phyloP scores from a whole-genome alignment of 352 stramenopile species.

The Phytophthora nicotianae region DNA sequence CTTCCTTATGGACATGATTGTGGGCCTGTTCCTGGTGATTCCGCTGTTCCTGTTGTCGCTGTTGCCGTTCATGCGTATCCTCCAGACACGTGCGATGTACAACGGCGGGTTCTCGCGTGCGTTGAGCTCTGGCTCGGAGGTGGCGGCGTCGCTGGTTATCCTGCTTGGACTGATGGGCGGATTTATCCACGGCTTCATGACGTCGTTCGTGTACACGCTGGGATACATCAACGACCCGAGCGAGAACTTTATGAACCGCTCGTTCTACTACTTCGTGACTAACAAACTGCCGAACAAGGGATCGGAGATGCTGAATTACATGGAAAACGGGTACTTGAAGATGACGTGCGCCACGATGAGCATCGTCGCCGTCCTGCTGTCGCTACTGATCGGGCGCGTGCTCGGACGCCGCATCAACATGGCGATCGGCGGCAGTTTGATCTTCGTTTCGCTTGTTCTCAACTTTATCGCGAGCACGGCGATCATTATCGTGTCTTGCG shows the following conservation, averaged over 20 bases:
- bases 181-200: slow-evolving; percentile 82
- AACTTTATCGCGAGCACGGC: slow-evolving; percentile 67
- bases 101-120: slow-evolving; percentile 85
- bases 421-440: slow-evolving; percentile 55
- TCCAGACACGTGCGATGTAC: slow-evolving; percentile 89
- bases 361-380: slow-evolving; percentile 56
- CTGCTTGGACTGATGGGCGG: slow-evolving; percentile 75
- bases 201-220: slow-evolving; percentile 67
- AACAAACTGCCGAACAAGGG: slow-evolving; percentile 38
- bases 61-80: slow-evolving; percentile 85
- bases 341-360: slow-evolving; percentile 53
- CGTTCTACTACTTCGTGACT: slow-evolving; percentile 73
- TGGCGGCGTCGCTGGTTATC: slow-evolving; percentile 82
- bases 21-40: slow-evolving; percentile 80
- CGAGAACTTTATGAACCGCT: slow-evolving; percentile 79
- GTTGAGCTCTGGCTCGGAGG: slow-evolving; percentile 77
- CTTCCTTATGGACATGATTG: slow-evolving; percentile 88
- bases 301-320: slow-evolving; percentile 50
- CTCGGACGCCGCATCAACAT: slow-evolving; percentile 69
- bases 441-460: slow-evolving; percentile 53
- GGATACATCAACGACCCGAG: slow-evolving; percentile 78
- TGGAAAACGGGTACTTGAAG: slow-evolving; percentile 66
- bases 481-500: slow-evolving; percentile 58
- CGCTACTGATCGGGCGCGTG: slow-evolving; percentile 58
- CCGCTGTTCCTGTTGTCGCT: slow-evolving; percentile 75